Percentiles rank a stretch among this genome's conserved stretches.
Evolutionary conservation across 345 rosid genomes (phyloP).

Genomic region (Murraya koenigii): DNA sequence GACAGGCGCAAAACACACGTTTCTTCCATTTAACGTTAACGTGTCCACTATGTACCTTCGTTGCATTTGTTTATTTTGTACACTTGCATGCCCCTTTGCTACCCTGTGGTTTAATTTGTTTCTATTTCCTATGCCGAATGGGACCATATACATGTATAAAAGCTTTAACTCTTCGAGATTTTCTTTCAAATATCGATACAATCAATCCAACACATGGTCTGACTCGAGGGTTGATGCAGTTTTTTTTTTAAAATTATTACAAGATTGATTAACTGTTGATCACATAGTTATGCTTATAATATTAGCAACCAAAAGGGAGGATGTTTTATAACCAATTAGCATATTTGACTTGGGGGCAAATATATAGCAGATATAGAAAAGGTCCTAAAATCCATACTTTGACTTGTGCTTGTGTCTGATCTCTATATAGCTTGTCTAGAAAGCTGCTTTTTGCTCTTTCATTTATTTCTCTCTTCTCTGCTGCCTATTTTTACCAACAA

Average conservation of each 20-base stretch:
- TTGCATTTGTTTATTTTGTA: background rate
- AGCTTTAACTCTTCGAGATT: conserved; percentile 26
- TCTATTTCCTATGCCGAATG: conserved; percentile 8
- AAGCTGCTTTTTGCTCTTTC: conserved; percentile 13
- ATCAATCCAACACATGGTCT: conserved; percentile 40
- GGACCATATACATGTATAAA: conserved; percentile 5
- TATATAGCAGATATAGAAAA: no score
- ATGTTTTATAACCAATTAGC: conserved; percentile 14
- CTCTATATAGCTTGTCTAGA: conserved; percentile 11
- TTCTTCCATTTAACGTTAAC: conserved; percentile 46
- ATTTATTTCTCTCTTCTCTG: conserved; percentile 6
- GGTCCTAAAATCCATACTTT: conserved; percentile 12
- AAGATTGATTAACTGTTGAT: background rate
- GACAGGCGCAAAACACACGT: conserved; percentile 72
- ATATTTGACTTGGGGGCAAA: conserved; percentile 6
- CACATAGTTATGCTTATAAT: background rate
- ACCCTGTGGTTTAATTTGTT: background rate
- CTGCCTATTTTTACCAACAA: background rate
- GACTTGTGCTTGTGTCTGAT: conserved; percentile 5
- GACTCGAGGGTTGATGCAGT: conserved; percentile 40
- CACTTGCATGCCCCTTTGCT: background rate
- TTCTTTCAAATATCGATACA: conserved; percentile 11
- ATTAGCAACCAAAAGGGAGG: conserved; percentile 2
- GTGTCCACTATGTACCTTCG: background rate
- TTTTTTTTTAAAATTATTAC: background rate